Evolutionary conservation across 106 monocot species (phyloP), one percentile per base, ranked within the genome.

Genomic region (Xerophyta viscosa): DNA sequence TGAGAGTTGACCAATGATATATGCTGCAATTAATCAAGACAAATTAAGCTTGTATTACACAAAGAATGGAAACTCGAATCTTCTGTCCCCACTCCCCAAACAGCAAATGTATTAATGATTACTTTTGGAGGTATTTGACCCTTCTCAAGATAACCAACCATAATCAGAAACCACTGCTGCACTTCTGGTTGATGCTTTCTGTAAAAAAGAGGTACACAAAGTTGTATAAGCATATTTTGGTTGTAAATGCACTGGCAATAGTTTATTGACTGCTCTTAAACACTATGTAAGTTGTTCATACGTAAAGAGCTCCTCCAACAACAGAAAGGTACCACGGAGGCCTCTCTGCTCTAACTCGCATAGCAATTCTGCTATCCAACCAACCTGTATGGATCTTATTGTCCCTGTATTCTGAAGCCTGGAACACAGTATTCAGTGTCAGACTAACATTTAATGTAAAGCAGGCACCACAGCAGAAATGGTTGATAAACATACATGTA

Each of bases 61-160:
- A 5, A 36, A 36, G 11, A 11, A 36, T 6, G 5, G 33, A 11
- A 6, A 36, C 33, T 36, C 11, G 33, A 36, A 36, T n/a, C n/a
- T n/a, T n/a, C n/a, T n/a, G n/a, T n/a, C n/a, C n/a, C n/a, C n/a
- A n/a, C n/a, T n/a, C n/a, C n/a, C n/a, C n/a, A n/a, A n/a, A n/a
- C n/a, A n/a, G n/a, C n/a, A n/a, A n/a, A n/a, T n/a, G n/a, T n/a
- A n/a, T n/a, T n/a, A n/a, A 10, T 33, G 33, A 6, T 11, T 36
- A 98, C 96, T 79, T 90, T 89, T 8, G 96, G 96, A 53, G 96
- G 96, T 41, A 98, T 90, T 74, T 98, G 96, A 45, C 96, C 96
- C 51, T 98, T 98, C 43, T 57, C 85, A 60, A 98, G 84, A 61
- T 98, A 98, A 52, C 96, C 81, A 71, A 98, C 7, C 78, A 69